Percentiles rank a stretch among this genome's conserved stretches.
These are phyloP conservation scores for Ustilago bromivora DNA, from an alignment of 1,284 basidiomycete species.

Conservation along the genomic window DNA sequence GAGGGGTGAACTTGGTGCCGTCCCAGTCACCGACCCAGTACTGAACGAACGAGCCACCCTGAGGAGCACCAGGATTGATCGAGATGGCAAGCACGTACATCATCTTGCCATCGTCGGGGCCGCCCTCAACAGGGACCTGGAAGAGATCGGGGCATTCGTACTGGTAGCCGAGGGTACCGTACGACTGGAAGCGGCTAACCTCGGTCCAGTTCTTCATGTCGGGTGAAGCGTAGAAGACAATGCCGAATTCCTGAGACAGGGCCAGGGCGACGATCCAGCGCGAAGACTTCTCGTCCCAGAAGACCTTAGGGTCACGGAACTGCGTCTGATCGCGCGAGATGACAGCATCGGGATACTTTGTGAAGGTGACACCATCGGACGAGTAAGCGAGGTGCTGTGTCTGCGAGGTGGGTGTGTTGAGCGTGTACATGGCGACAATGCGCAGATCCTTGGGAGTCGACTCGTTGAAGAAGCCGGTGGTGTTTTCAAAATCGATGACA, in stretches of 20 bases:
- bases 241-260: constrained; percentile 67
- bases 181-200: constrained; percentile 67
- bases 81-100: constrained; percentile 55
- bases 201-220: constrained; percentile 71
- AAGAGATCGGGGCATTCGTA: constrained; percentile 71
- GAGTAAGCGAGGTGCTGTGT: constrained; percentile 71
- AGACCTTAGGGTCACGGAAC: constrained; percentile 72
- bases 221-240: constrained; percentile 70
- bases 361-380: constrained; percentile 71
- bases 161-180: constrained; percentile 68
- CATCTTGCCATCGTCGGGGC: constrained; percentile 57
- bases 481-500: constrained; percentile 72
- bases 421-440: constrained; percentile 72
- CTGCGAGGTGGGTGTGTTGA: constrained; percentile 69
- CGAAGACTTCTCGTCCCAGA: constrained; percentile 66
- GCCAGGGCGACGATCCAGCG: constrained; percentile 72
- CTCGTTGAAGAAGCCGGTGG: constrained; percentile 71
- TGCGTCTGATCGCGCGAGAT: constrained; percentile 66
- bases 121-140: constrained; percentile 66
- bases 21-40: constrained; percentile 71
- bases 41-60: constrained; percentile 69
- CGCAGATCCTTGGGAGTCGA: constrained; percentile 62
- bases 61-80: constrained; percentile 63
- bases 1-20: constrained; percentile 69
- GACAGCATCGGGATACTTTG: constrained; percentile 68